A percentile compares a stretch with the other conserved stretches of the same genome.
Conservation (phyloP, 768 basidiomycete genomes). For the Russula earlei region DNA sequence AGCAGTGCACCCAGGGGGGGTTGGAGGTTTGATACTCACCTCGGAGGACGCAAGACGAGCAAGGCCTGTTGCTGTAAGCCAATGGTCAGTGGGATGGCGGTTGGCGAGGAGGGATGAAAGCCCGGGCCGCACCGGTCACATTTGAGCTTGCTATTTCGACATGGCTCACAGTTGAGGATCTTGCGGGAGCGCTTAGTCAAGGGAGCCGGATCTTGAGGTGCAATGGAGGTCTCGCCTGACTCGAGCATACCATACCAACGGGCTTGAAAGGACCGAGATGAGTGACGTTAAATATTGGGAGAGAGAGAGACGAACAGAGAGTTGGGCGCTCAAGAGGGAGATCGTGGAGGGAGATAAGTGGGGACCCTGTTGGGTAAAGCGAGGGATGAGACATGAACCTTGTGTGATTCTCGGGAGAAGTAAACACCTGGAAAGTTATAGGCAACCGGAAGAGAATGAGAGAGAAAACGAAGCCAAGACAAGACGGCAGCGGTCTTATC, state of each 20-base stretch:
- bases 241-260: conserved; percentile 19
- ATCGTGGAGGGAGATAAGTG: conserved; percentile 18
- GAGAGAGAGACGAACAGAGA: conserved; percentile 10
- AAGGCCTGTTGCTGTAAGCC: conserved; percentile 15
- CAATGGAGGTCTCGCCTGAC: conserved; percentile 18
- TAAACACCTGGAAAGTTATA: conserved; percentile 9
- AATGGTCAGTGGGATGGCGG: neutral
- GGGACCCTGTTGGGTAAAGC: conserved; percentile 15
- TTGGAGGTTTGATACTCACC: neutral
- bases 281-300: conserved; percentile 14
- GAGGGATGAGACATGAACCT: conserved; percentile 18
- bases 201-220: conserved; percentile 12
- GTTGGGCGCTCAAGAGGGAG: conserved; percentile 15
- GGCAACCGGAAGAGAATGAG: conserved; percentile 3
- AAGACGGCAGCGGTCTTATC: conserved; percentile 14
- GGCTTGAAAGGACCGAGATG: conserved; percentile 8
- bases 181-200: conserved; percentile 18
- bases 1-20: neutral
- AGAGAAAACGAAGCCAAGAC: conserved; percentile 4
- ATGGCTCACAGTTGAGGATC: conserved; percentile 20
- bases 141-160: conserved; percentile 21
- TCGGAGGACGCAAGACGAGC: conserved; percentile 20
- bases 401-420: conserved; percentile 18
- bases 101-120: neutral
- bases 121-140: conserved; percentile 14